Base-by-base conservation (phyloP, 805 yeast species). In the Barnettozyma californica region DNA sequence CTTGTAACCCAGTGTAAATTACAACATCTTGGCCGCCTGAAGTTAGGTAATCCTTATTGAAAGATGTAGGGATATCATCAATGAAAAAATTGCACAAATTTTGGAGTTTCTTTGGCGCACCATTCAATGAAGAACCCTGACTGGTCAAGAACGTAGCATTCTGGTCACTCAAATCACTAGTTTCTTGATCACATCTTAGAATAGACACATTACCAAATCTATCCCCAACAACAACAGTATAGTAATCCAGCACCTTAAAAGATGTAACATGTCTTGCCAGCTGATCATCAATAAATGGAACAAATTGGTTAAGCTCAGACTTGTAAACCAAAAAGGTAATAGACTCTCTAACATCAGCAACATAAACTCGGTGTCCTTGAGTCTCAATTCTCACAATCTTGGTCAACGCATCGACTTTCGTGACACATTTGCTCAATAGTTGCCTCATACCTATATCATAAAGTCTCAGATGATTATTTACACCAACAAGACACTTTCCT, bases 201-300 rank as follows among this genome's bases (percentile, higher is more conserved):
- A 87, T 76, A 65, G 84, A 81, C 0, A 90, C 42, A 56, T 84
- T 87, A 0, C 98, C 97, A 66, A 86, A 89, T 59, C 82, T 83
- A 62, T 94, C 98, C 13, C 96, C 96, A 1, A 87, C 88, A 37
- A 85, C 69, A 1, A 86, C 78, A 0, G 97, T 89, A 48, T 80
- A 81, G 52, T 80, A 77, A 62, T 94, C 98, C 5, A 94, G 66
- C 53, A 79, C 67, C 3, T 72, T 60, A 39, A 84, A 56, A 2
- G 81, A 56, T 0, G 95, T 84, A 4, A 84, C 73, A 58, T 84
- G 86, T 29, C 97, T 69, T 31, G 81, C 73, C 35, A 83, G 66
- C 0, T 74, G 63, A 65, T 94, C 98, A 59, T 82, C 90, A 1
- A 81, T 82, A 49, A 91, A 69, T 2, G 84, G 77, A 8, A 79